Percentiles rank a stretch among this genome's conserved stretches.
Conservation (phyloP, 352 stramenopile species). For the Phytophthora hibernalis region DNA sequence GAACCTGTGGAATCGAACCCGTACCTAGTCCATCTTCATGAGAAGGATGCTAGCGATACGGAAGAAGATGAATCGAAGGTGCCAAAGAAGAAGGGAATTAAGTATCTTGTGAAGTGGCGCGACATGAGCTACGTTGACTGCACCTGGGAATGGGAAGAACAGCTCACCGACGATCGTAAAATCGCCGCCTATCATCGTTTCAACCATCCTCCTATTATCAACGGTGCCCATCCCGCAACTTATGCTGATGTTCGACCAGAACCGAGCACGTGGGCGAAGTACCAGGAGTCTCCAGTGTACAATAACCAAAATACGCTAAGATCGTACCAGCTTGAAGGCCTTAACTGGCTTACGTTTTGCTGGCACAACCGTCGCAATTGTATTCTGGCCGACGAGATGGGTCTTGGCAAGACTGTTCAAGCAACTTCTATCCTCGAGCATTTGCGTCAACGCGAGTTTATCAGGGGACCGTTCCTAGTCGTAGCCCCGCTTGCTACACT, state of each 20-base stretch:
- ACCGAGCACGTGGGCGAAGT: slow-evolving; percentile 88
- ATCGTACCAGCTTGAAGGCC: slow-evolving; percentile 98
- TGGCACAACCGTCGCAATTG: slow-evolving; percentile 97
- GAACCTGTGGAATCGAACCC: slow-evolving; percentile 80
- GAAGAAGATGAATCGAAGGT: slow-evolving; percentile 50
- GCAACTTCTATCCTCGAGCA: slow-evolving; percentile 95
- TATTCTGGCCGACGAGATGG: slow-evolving; percentile 91
- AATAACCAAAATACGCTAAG: slow-evolving; percentile 95
- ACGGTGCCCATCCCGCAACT: slow-evolving; percentile 82
- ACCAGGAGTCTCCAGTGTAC: slow-evolving; percentile 89
- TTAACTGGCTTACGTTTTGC: slow-evolving; percentile 98
- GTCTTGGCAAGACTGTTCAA: slow-evolving; percentile 93
- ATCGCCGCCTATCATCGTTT: slow-evolving; percentile 88
- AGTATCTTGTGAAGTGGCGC: slow-evolving; percentile 93
- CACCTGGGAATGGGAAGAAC: slow-evolving; percentile 91
- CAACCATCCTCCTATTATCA: slow-evolving; percentile 87
- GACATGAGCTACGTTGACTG: slow-evolving; percentile 92
- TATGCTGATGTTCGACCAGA: slow-evolving; percentile 85
- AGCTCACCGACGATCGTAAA: slow-evolving; percentile 90
- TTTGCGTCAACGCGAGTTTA: slow-evolving; percentile 92
- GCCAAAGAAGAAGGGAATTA: slow-evolving; percentile 83
- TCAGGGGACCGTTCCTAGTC: slow-evolving; percentile 97
- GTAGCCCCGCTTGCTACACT: slow-evolving; percentile 98
- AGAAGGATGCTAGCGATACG: slow-evolving; percentile 53
- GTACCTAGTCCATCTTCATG: slow-evolving; percentile 47